phyloP scores from a whole-genome alignment of 106 monocot genomes.

The Platanthera guangdongensis region DNA sequence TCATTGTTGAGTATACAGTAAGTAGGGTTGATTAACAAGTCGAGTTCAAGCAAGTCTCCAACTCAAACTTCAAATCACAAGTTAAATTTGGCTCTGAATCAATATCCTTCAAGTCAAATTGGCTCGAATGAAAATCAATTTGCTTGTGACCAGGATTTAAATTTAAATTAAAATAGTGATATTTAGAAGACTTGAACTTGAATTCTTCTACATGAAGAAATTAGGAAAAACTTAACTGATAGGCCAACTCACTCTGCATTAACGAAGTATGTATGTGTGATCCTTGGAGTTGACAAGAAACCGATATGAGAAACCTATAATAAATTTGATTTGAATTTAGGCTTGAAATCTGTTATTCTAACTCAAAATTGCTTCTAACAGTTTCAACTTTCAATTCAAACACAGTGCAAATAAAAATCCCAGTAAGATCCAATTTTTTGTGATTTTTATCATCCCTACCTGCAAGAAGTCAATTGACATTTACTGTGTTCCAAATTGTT shows the following conservation, averaged over 20 bases:
- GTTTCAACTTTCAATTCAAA: background rate
- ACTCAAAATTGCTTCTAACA: background rate
- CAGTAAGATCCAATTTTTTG: background rate
- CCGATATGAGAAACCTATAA: background rate
- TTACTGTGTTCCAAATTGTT: background rate
- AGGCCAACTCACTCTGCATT: background rate
- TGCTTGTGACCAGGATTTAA: background rate
- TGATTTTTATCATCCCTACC: background rate
- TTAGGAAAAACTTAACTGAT: background rate
- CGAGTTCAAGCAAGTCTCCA: background rate
- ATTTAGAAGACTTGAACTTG: background rate
- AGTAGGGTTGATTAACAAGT: background rate
- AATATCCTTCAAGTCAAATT: background rate
- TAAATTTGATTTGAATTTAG: background rate
- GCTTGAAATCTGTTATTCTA: background rate
- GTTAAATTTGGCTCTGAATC: background rate
- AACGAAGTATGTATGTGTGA: background rate
- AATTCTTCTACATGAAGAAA: background rate
- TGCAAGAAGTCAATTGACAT: background rate
- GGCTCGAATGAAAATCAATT: background rate
- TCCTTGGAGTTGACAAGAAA: background rate
- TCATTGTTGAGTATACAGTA: too few species aligned
- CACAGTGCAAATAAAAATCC: background rate
- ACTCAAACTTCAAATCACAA: background rate
- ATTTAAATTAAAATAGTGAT: background rate